Percentiles rank a stretch among this genome's conserved stretches.
These are phyloP conservation scores for Astragalus glycyphyllos DNA, from an alignment of 306 rosid species.

Conservation along the genomic window DNA sequence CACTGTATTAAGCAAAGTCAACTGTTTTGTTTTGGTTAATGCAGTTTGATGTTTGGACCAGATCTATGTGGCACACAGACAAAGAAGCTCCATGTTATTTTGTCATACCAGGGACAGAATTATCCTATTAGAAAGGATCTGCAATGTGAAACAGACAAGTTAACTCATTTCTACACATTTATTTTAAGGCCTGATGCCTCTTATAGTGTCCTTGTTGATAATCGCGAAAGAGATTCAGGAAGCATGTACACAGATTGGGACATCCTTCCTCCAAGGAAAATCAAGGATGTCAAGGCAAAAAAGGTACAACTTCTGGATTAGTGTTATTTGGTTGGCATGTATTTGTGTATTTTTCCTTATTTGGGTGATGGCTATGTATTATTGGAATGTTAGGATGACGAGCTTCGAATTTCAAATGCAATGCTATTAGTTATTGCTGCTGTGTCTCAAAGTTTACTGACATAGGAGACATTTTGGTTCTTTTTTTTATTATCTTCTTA, in stretches of 20 bases:
- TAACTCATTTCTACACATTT: constrained; percentile 96
- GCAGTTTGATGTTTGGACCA: constrained; percentile 97
- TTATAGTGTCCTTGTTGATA: constrained; percentile 86
- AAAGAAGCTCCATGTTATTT: constrained; percentile 88
- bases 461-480: constrained; percentile 27
- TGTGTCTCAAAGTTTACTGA: constrained; percentile 20
- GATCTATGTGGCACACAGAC: constrained; percentile 92
- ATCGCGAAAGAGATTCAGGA: constrained; percentile 91
- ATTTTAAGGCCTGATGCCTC: constrained; percentile 92
- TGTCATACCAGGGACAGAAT: constrained; percentile 97
- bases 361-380: constrained; percentile 13
- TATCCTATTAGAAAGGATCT: constrained; percentile 91
- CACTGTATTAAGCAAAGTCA: neutral
- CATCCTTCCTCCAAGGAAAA: constrained; percentile 96
- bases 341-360: neutral
- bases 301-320: constrained; percentile 48
- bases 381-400: neutral
- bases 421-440: constrained; percentile 10
- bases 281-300: constrained; percentile 75
- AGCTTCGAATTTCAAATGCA: neutral
- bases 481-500: constrained; percentile 12
- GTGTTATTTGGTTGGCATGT: neutral
- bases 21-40: constrained; percentile 44
- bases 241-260: constrained; percentile 98
- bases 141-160: constrained; percentile 94